Evolutionary conservation across 129 eudicot genomes (phyloP).

Genomic region (Chrysanthemum lavandulifolium): DNA sequence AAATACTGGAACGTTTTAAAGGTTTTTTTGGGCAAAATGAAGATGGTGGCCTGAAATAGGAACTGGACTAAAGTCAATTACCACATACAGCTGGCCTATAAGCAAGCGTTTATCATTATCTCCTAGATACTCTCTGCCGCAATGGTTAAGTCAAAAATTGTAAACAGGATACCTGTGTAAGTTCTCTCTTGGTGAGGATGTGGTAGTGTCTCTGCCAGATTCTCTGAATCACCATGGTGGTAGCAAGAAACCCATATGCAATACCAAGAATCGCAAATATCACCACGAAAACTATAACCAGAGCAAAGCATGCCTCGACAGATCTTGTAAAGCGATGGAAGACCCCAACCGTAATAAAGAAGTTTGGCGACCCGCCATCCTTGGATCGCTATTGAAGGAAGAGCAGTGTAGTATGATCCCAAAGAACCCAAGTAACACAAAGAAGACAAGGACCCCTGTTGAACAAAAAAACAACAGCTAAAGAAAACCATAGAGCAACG

Average conservation of each 20-base stretch:
- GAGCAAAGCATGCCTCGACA: too few species aligned
- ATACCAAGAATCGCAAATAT: too few species aligned
- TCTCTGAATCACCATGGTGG: too few species aligned
- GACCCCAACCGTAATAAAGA: slow-evolving; percentile 93
- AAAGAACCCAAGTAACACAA: slow-evolving; percentile 71
- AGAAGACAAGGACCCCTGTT: slow-evolving; percentile 69
- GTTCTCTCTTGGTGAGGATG: too few species aligned
- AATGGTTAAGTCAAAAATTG: not conserved
- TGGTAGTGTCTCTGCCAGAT: too few species aligned
- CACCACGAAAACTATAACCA: too few species aligned
- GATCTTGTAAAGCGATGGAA: slow-evolving; percentile 84
- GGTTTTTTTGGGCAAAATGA: not conserved
- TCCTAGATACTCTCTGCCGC: not conserved
- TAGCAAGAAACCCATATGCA: too few species aligned
- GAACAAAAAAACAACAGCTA: slow-evolving; percentile 4
- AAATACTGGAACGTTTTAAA: not conserved
- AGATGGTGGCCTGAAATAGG: not conserved
- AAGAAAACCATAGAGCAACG: not conserved
- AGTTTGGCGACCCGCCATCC: slow-evolving; percentile 83
- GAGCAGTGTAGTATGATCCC: slow-evolving; percentile 80
- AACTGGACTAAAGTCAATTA: not conserved
- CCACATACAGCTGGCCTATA: not conserved
- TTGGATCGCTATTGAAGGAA: slow-evolving; percentile 54
- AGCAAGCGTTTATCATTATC: not conserved
- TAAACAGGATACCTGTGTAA: too few species aligned